These are phyloP conservation scores for Hypoxylon sp. DNA, from an alignment of 2,329 filamentous ascomycete genomes.

Conservation along the genomic window DNA sequence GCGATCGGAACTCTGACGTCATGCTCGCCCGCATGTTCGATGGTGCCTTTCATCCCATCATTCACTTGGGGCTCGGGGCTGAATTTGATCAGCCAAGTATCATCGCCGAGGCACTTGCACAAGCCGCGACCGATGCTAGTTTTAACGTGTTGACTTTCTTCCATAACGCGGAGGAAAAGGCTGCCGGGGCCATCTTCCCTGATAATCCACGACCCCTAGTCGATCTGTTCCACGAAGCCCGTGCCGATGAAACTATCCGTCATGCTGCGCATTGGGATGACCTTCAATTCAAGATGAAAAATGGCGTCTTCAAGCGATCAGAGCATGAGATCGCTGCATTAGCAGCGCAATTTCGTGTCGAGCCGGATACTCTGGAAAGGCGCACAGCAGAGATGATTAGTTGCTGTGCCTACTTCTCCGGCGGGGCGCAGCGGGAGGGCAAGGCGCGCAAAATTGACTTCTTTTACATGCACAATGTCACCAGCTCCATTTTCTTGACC, in stretches of 20 bases:
- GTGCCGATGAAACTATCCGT: constrained; percentile 65
- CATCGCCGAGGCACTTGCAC: constrained; percentile 76
- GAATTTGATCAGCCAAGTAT: constrained; percentile 78
- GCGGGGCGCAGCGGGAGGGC: constrained; percentile 67
- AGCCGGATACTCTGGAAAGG: constrained; percentile 58
- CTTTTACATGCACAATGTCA: constrained; percentile 62
- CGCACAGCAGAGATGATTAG: constrained; percentile 51
- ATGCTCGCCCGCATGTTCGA: constrained; percentile 65
- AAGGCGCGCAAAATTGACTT: constrained; percentile 76
- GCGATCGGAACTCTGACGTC: constrained; percentile 69
- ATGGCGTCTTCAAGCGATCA: constrained; percentile 72
- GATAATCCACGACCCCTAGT: constrained; percentile 32
- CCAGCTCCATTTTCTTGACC: constrained; percentile 53
- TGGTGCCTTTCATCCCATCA: constrained; percentile 76
- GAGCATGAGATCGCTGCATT: constrained; percentile 64
- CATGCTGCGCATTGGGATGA: constrained; percentile 59
- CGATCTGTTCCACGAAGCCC: constrained; percentile 43
- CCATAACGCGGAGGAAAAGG: constrained; percentile 13
- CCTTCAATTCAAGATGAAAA: constrained; percentile 65
- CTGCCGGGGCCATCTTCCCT: constrained; percentile 23
- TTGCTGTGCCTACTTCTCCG: constrained; percentile 43
- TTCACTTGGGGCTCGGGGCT: constrained; percentile 77
- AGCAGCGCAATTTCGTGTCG: constrained; percentile 60
- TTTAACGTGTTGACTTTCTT: constrained; percentile 66
- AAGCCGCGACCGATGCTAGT: constrained; percentile 70